Base-by-base conservation (phyloP, 2,329 filamentous ascomycete species). In the Claviceps pazoutovae region DNA sequence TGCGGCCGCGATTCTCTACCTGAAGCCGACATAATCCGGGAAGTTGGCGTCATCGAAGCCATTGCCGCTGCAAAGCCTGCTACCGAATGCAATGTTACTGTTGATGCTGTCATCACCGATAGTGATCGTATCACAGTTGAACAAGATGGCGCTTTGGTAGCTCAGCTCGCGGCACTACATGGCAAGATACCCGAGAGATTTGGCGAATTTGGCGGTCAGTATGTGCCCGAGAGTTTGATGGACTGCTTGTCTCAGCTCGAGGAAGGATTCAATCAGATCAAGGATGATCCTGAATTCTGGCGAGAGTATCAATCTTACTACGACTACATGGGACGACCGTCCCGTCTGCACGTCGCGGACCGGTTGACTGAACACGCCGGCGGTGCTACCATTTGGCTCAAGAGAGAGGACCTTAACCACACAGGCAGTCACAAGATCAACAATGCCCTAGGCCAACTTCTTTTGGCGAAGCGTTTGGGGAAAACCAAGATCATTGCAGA, bases 371-470 rank as follows among this genome's bases (percentile, higher is more conserved):
- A 94, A 64, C 74, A 91, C 62, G 89, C 88, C 47, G 88, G 89
- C 23, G 93, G 93, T 55, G 91, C 93, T 48, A 95, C 89, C 64
- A 95, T 98, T 72, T 98, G 91, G 84, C 73, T 98, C 59, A 98
- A 98, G 79, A 82, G 93, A 61, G 93, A 98, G 71, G 93, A 98
- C 66, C 74, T 97, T 52, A 97, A 97, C 71, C 93, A 98, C 67
- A 97, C 93, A 8, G 93, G 93, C 58, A 94, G 87, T 56, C 93
- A 98, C 77, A 98, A 98, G 79, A 97, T 98, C 75, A 98, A 98
- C 75, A 98, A 98, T 62, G 93, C 93, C 0, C 74, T 98, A 8
- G 93, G 93, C 2, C 93, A 98, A 68, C 82, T 96, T 48, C 78
- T 98, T 14, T 73, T 98, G 41, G 93, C 93, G 1, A 79, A 79